These are phyloP conservation scores for Cubamyces sp. DNA, from an alignment of 768 basidiomycete genomes.

Conservation along the genomic window DNA sequence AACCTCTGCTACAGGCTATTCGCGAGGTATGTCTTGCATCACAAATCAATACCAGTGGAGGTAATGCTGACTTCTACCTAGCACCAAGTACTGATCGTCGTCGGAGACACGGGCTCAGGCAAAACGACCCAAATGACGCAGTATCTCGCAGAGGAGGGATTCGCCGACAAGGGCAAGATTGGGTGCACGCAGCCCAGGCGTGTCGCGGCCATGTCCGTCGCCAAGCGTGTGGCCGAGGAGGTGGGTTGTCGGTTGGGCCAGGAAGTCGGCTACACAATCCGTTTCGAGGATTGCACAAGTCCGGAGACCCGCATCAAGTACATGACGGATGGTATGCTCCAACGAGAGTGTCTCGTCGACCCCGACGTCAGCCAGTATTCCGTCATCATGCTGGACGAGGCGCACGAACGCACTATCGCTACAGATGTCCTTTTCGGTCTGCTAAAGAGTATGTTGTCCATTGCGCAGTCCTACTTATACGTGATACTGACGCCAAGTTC, in stretches of 20 bases:
- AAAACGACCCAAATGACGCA: conserved; percentile 99
- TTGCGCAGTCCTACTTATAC: conserved; percentile 25
- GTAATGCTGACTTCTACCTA: conserved; percentile 39
- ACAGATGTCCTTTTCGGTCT: conserved; percentile 98
- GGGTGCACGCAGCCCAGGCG: conserved; percentile 99
- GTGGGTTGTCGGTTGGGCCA: conserved; percentile 97
- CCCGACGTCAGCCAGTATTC: conserved; percentile 92
- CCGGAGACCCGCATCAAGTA: conserved; percentile 99
- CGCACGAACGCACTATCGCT: conserved; percentile 97
- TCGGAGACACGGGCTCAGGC: conserved; percentile 98
- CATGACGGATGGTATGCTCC: conserved; percentile 99
- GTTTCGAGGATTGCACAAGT: conserved; percentile 98
- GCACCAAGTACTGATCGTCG: conserved; percentile 98
- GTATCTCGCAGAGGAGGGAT: conserved; percentile 94
- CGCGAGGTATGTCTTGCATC: conserved; percentile 62
- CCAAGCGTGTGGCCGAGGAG: conserved; percentile 97
- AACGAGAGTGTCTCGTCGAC: conserved; percentile 95
- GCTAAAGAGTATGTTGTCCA: conserved; percentile 72
- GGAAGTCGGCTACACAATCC: conserved; percentile 98
- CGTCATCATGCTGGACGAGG: conserved; percentile 98
- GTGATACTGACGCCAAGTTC: conserved; percentile 11
- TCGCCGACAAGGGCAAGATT: conserved; percentile 86
- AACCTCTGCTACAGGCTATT: conserved; percentile 88
- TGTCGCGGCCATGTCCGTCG: conserved; percentile 99
- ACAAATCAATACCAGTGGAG: conserved; percentile 3